Conservation (phyloP, 2,329 filamentous ascomycete species). For the Penicillium griseofulvum region DNA sequence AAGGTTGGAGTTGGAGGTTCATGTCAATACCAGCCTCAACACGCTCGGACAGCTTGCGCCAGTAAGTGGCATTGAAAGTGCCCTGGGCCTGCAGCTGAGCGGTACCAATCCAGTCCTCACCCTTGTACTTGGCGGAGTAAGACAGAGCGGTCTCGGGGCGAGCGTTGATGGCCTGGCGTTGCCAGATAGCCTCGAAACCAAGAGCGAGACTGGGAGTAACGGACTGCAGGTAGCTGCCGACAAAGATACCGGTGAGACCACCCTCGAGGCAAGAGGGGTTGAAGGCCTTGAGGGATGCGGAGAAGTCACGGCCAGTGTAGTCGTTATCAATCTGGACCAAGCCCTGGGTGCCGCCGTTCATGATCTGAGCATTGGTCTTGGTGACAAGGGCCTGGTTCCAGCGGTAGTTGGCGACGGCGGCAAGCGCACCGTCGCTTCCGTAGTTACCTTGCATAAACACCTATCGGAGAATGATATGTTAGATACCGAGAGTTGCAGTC, state of each 20-base stretch:
- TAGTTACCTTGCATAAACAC: constrained; percentile 93
- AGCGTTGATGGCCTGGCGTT: constrained; percentile 76
- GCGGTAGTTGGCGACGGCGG: constrained; percentile 88
- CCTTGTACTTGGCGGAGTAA: constrained; percentile 89
- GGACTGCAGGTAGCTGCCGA: constrained; percentile 92
- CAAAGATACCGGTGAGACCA: constrained; percentile 88
- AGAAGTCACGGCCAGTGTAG: constrained; percentile 91
- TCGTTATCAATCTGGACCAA: constrained; percentile 95
- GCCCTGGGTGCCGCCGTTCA: constrained; percentile 72
- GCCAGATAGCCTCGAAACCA: constrained; percentile 91
- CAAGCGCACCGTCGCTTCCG: constrained; percentile 86
- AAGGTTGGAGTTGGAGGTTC: constrained; percentile 76
- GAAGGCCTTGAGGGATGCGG: constrained; percentile 84
- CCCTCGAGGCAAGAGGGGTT: constrained; percentile 95
- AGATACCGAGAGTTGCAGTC: background rate
- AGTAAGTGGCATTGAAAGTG: constrained; percentile 86
- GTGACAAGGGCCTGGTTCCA: constrained; percentile 77
- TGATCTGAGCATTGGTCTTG: constrained; percentile 84
- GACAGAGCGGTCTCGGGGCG: constrained; percentile 88
- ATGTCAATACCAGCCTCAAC: constrained; percentile 95
- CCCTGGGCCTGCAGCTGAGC: constrained; percentile 87
- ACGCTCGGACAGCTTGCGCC: constrained; percentile 87
- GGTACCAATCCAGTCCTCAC: constrained; percentile 86
- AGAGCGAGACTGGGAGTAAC: constrained; percentile 83
- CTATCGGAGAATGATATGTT: constrained; percentile 47